Conservation (phyloP, 2,329 filamentous ascomycete species). For the Endoconidiophora polonica region DNA sequence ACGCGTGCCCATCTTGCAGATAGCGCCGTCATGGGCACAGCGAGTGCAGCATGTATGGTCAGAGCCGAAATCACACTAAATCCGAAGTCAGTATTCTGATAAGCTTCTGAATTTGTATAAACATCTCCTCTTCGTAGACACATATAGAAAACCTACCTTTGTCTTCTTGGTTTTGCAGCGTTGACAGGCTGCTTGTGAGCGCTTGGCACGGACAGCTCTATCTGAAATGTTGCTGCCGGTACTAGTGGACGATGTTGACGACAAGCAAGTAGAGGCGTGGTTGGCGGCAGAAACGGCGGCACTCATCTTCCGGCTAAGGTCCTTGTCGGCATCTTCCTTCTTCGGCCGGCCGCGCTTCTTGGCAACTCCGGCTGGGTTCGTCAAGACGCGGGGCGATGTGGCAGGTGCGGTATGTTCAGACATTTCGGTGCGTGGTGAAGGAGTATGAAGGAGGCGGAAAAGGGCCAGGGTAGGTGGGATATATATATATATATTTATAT, state of each 20-base stretch:
- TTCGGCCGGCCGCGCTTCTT: conserved; percentile 12
- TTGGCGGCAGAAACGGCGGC: not conserved
- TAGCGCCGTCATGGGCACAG: conserved; percentile 47
- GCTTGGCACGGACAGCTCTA: conserved; percentile 35
- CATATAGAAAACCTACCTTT: conserved; percentile 28
- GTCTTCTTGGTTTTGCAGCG: conserved; percentile 55
- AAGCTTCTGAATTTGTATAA: not conserved
- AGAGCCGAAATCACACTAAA: conserved; percentile 5
- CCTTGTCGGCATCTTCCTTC: conserved; percentile 8
- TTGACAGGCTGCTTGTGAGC: conserved; percentile 51
- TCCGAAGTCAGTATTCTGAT: not conserved
- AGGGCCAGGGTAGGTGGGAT: no score
- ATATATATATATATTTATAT: not conserved
- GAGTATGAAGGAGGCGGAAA: not conserved
- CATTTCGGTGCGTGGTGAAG: not conserved
- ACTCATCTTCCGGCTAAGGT: conserved; percentile 1
- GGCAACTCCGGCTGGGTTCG: not conserved
- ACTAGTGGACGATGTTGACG: no score
- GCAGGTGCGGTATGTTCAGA: not conserved
- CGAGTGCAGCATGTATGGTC: conserved; percentile 32
- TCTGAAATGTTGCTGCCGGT: not conserved
- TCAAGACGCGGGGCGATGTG: not conserved
- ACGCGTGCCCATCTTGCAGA: conserved; percentile 45
- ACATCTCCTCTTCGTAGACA: conserved; percentile 8
- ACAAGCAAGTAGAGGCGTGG: not conserved